Percentiles rank a stretch among this genome's conserved stretches.
These are phyloP conservation scores for Hemileccinum impolitum DNA, from an alignment of 768 basidiomycete species.

Conservation along the genomic window DNA sequence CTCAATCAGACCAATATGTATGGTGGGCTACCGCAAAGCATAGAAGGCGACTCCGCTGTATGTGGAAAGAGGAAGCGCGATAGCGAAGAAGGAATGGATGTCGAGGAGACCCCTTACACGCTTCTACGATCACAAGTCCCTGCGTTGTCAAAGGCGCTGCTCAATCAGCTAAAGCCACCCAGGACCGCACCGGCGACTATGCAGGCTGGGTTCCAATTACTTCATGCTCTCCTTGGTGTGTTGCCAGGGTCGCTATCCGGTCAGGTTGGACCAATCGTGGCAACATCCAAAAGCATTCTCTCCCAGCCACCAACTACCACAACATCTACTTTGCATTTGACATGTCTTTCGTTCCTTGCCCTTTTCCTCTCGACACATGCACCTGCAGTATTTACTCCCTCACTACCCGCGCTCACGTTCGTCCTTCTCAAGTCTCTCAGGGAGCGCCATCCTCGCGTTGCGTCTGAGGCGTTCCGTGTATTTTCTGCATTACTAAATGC, in stretches of 20 bases:
- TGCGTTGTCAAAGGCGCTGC: slow-evolving; percentile 70
- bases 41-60: slow-evolving; percentile 44
- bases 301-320: slow-evolving; percentile 69
- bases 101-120: slow-evolving; percentile 68
- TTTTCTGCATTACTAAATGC: slow-evolving; percentile 81
- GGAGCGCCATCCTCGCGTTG: slow-evolving; percentile 87
- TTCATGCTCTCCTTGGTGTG: slow-evolving; percentile 72
- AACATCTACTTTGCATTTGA: slow-evolving; percentile 78
- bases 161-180: slow-evolving; percentile 80
- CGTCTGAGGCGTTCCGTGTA: slow-evolving; percentile 82
- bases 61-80: slow-evolving; percentile 76
- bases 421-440: slow-evolving; percentile 68
- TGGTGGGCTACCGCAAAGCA: slow-evolving; percentile 56
- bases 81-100: slow-evolving; percentile 68
- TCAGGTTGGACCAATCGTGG: slow-evolving; percentile 60
- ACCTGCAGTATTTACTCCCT: slow-evolving; percentile 52
- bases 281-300: slow-evolving; percentile 62
- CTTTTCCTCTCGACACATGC: slow-evolving; percentile 73
- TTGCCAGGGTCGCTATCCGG: slow-evolving; percentile 78
- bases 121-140: slow-evolving; percentile 77
- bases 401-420: slow-evolving; percentile 67
- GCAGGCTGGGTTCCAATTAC: slow-evolving; percentile 81
- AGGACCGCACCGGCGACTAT: slow-evolving; percentile 76
- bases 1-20: slow-evolving; percentile 84
- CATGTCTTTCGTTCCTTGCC: slow-evolving; percentile 81